phyloP scores from a whole-genome alignment of 148 eudicot genomes.

The Fallopia convolvulus region DNA sequence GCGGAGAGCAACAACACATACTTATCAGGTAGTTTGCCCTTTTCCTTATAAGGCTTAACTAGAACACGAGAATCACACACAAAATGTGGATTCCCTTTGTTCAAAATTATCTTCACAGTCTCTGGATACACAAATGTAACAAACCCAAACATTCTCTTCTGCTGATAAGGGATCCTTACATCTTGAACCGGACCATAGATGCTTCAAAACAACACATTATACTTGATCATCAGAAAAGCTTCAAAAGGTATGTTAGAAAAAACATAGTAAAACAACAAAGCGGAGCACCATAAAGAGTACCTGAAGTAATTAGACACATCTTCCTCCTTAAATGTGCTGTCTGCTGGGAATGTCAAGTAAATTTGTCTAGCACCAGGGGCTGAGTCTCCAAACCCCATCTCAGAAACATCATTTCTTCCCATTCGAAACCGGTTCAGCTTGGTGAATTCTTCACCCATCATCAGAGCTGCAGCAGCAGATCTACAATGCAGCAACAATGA shows the following conservation, averaged over 20 bases:
- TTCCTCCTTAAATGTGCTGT: constrained; percentile 15
- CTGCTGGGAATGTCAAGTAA: constrained; percentile 15
- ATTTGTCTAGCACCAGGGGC: constrained; percentile 14
- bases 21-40: constrained; percentile 16
- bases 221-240: neutral
- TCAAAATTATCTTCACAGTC: constrained; percentile 25
- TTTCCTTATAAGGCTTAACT: constrained; percentile 17
- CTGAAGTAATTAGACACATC: constrained; percentile 15
- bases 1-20: neutral
- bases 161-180: constrained; percentile 36
- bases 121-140: constrained; percentile 29
- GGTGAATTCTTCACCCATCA: constrained; percentile 6
- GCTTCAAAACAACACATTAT: constrained; percentile 1
- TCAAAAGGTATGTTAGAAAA: neutral
- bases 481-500: neutral
- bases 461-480: constrained; percentile 13
- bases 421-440: constrained; percentile 8
- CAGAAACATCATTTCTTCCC: constrained; percentile 12
- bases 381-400: constrained; percentile 7
- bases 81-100: constrained; percentile 38
- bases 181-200: constrained; percentile 36
- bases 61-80: constrained; percentile 33
- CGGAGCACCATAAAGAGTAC: neutral
- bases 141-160: constrained; percentile 43
- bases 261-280: neutral